Percentiles rank a stretch among this genome's conserved stretches.
Conservation (phyloP, 1,284 basidiomycete species). For the Veloboletus limbatus region DNA sequence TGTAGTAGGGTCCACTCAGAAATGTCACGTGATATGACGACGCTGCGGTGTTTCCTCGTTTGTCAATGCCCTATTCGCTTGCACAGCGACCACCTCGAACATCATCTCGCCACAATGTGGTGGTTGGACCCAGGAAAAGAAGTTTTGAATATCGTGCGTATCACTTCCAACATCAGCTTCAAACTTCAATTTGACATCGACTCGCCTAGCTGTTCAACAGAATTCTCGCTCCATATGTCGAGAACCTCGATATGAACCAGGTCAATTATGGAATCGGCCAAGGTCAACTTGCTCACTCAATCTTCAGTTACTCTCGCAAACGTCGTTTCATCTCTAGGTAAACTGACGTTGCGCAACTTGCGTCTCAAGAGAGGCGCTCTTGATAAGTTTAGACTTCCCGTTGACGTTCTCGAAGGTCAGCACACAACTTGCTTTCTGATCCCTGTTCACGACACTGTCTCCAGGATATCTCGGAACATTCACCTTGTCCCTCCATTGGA, state of each 20-base stretch:
- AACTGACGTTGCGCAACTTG: conserved; percentile 79
- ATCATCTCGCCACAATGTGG: conserved; percentile 53
- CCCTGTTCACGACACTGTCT: neutral
- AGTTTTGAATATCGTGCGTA: conserved; percentile 66
- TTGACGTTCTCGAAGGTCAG: conserved; percentile 92
- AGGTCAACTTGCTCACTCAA: conserved; percentile 45
- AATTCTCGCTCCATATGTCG: conserved; percentile 93
- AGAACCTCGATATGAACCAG: conserved; percentile 93
- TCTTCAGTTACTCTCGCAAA: conserved; percentile 2
- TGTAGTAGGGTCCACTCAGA: too few species aligned
- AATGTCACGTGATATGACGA: conserved; percentile 33
- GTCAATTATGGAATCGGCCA: conserved; percentile 94
- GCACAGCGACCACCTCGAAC: conserved; percentile 8
- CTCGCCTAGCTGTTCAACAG: conserved; percentile 76
- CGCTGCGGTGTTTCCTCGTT: conserved; percentile 22
- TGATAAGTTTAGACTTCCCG: conserved; percentile 94
- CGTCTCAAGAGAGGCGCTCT: conserved; percentile 92
- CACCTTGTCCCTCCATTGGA: conserved; percentile 93
- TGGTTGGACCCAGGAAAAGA: conserved; percentile 79
- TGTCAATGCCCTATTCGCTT: conserved; percentile 33
- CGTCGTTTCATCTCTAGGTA: conserved; percentile 50
- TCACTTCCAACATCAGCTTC: neutral
- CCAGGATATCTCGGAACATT: conserved; percentile 92
- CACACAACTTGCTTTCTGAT: neutral
- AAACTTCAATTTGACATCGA: conserved; percentile 1